These are phyloP conservation scores for Cyclotella sp. DNA, from an alignment of 108 stramenopile species.

Conservation along the genomic window DNA sequence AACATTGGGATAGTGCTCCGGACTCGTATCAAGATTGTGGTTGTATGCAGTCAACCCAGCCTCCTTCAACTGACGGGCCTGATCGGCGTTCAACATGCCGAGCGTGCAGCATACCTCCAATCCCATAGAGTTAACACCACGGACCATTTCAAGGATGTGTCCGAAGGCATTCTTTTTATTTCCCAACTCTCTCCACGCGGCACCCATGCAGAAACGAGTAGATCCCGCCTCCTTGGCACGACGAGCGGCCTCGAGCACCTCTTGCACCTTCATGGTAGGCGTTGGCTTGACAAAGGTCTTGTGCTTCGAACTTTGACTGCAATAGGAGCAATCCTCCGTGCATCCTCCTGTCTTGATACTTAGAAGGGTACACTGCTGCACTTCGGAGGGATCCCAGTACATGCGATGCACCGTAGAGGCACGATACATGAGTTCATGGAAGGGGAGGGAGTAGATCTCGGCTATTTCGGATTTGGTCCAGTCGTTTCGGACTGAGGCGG, in stretches of 20 bases:
- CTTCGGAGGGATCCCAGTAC: constrained; percentile 97
- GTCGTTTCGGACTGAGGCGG: constrained; percentile 72
- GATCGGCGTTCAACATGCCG: constrained; percentile 96
- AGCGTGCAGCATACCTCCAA: constrained; percentile 96
- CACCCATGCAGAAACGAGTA: constrained; percentile 99
- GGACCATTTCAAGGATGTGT: constrained; percentile 96
- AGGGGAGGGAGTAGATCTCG: constrained; percentile 89
- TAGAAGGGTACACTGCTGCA: constrained; percentile 96
- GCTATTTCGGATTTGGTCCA: constrained; percentile 95
- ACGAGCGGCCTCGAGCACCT: constrained; percentile 93
- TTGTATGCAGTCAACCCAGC: constrained; percentile 98
- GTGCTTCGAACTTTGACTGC: constrained; percentile 94
- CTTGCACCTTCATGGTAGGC: constrained; percentile 97
- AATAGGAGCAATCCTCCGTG: constrained; percentile 98
- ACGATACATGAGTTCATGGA: constrained; percentile 96
- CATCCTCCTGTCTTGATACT: constrained; percentile 99
- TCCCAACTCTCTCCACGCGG: constrained; percentile 97
- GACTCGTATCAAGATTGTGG: constrained; percentile 98
- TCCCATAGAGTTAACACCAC: constrained; percentile 93
- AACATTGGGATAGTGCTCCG: constrained; percentile 96
- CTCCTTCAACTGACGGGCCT: constrained; percentile 95
- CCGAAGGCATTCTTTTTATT: constrained; percentile 98
- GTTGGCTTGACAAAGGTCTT: constrained; percentile 99
- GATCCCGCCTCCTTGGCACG: constrained; percentile 96
- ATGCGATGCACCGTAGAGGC: constrained; percentile 96